Conservation (phyloP, 805 yeast genomes). For the Yamadazyma sp. region DNA sequence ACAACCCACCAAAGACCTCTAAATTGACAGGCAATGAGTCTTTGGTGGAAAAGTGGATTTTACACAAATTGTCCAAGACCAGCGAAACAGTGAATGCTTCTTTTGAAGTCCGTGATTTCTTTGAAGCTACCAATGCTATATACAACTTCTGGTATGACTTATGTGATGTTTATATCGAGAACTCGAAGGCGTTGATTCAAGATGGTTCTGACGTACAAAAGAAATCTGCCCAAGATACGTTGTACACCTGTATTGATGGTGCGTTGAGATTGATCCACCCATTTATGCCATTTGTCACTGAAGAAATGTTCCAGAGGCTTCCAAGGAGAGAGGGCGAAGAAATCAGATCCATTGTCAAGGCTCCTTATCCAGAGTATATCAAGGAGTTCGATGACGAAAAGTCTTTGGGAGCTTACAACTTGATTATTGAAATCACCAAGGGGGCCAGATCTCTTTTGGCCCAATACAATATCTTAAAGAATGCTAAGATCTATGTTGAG, state of each 20-base stretch:
- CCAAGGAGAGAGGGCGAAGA: slow-evolving; percentile 78
- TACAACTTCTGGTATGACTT: slow-evolving; percentile 96
- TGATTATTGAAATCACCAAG: slow-evolving; percentile 82
- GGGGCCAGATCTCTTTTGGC: slow-evolving; percentile 89
- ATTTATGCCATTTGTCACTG: slow-evolving; percentile 96
- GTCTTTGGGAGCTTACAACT: slow-evolving; percentile 75
- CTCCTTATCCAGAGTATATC: slow-evolving; percentile 71
- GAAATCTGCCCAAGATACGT: slow-evolving; percentile 89
- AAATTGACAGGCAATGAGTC: slow-evolving; percentile 76
- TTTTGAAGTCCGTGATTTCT: slow-evolving; percentile 84
- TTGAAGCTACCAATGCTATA: slow-evolving; percentile 80
- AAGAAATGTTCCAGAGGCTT: slow-evolving; percentile 98
- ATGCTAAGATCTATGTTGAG: slow-evolving; percentile 84
- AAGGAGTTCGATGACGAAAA: slow-evolving; percentile 59
- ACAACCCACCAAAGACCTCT: slow-evolving; percentile 69
- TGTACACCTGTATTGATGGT: slow-evolving; percentile 88
- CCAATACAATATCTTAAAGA: slow-evolving; percentile 85
- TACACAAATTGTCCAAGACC: slow-evolving; percentile 77
- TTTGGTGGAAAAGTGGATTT: slow-evolving; percentile 94
- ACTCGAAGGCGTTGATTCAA: slow-evolving; percentile 86
- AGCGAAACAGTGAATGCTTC: slow-evolving; percentile 61
- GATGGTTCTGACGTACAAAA: slow-evolving; percentile 87
- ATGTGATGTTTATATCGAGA: slow-evolving; percentile 98
- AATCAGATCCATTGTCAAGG: slow-evolving; percentile 71
- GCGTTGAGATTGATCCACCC: slow-evolving; percentile 94